Evolutionary conservation across 331 rosid species (phyloP).

Genomic region (Telfairia occidentalis): DNA sequence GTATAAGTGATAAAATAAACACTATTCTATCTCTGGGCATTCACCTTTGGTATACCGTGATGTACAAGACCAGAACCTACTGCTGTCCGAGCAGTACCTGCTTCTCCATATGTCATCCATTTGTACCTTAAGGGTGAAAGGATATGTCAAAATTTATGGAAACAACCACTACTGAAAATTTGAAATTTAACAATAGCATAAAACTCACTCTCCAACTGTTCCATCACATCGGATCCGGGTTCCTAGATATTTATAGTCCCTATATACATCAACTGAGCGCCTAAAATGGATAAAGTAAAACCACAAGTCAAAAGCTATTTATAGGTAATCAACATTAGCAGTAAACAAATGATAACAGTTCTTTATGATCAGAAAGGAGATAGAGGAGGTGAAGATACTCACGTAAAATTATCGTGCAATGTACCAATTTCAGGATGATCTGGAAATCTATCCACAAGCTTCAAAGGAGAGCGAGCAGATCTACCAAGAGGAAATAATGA

Average conservation of each 20-base stretch:
- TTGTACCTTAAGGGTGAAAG: conserved; percentile 55
- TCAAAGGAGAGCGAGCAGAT: conserved; percentile 65
- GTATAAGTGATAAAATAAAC: not conserved
- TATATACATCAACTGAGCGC: conserved; percentile 67
- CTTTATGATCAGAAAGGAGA: not conserved
- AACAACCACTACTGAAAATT: conserved; percentile 2
- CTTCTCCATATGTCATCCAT: conserved; percentile 99
- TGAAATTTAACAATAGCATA: conserved; percentile 7
- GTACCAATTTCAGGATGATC: conserved; percentile 80
- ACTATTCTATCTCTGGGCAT: not conserved
- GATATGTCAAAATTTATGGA: conserved; percentile 18
- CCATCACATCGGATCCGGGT: conserved; percentile 85
- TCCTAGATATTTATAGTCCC: conserved; percentile 87
- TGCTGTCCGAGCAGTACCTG: conserved; percentile 70
- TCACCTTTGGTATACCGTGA: conserved; percentile 75
- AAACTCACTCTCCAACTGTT: conserved; percentile 86
- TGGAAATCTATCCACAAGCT: conserved; percentile 66
- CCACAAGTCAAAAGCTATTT: not conserved
- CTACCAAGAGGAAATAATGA: conserved; percentile 26
- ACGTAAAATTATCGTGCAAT: conserved; percentile 87
- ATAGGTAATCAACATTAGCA: not conserved
- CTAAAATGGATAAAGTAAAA: conserved; percentile 36
- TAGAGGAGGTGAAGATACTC: conserved; percentile 28
- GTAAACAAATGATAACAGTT: not conserved
- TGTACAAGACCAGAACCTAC: conserved; percentile 81